Base-by-base conservation (phyloP, 768 basidiomycete genomes). In the Naganishia friedmannii region DNA sequence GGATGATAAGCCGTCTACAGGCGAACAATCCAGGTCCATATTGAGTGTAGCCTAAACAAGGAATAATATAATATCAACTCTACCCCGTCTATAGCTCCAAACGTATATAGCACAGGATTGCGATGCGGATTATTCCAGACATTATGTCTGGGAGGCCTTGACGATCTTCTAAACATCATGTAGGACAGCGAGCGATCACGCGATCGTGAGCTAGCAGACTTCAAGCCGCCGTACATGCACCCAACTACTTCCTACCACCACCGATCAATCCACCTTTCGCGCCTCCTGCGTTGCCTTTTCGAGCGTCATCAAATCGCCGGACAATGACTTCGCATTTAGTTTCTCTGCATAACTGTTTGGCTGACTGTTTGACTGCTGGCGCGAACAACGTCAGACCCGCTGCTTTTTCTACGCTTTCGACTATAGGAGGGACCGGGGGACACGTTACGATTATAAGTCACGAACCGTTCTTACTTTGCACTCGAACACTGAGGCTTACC, bases 301-400 rank as follows among this genome's bases (percentile, higher is more conserved):
- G 88, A 13, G 88, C 88, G 74, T 98, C 93, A 80, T 99, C 94
- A 75, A 98, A 99, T 73, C 88, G 85, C 48, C 93, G 86, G 8
- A 98, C 87, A 56, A 92, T 84, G 60, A 98, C 86, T 71, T 94
- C 87, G 77, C 96, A 99, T 82, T 90, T 89, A 17, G 91, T 88
- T 8, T 88, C 87, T 78, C 88, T 85, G 86, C 95, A 99, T 46
- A 99, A 90, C 75, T 93, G 89, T 75, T 88, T 92, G 12, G 92
- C 88, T 2, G 83, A 78, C 13, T 81, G 74, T 79, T 94, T 95
- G 74, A 96, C 82, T 29, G 84, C 85, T 51, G 90, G 88, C 0
- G 93, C 90, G 82, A 97, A 91, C n/a, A 97, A 82, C 0, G 86
- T 88, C 65, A 97, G 85, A 0, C 93, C 93, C 0, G 95, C 89